Percentiles rank a stretch among this genome's conserved stretches.
Evolutionary conservation across 441 rosid genomes (phyloP).

Genomic region (Euphorbia schlechtendalii): DNA sequence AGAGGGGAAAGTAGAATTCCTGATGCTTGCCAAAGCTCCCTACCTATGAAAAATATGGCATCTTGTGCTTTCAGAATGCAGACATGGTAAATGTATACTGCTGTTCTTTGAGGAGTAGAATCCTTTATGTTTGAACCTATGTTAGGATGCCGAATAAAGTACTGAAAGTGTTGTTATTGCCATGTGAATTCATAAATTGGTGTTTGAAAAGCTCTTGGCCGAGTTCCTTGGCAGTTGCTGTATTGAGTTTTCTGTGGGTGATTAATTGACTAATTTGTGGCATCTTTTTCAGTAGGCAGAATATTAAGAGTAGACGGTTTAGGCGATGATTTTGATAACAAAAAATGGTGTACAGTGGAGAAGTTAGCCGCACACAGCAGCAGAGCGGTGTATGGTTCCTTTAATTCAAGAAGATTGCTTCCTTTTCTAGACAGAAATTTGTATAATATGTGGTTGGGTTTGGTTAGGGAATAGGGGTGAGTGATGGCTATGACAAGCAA

Average conservation of each 20-base stretch:
- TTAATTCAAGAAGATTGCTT: slow-evolving; percentile 12
- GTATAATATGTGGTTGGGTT: slow-evolving; percentile 36
- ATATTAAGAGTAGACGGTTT: slow-evolving; percentile 27
- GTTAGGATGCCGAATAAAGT: neutral
- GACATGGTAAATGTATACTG: too few relatives aligned
- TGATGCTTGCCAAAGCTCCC: neutral
- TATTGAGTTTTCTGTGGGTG: neutral
- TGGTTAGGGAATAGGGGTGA: too few relatives aligned
- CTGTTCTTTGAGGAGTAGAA: too few relatives aligned
- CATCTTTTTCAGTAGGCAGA: slow-evolving; percentile 18
- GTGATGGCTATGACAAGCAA: slow-evolving; percentile 23
- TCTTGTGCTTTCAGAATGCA: neutral
- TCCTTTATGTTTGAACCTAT: neutral
- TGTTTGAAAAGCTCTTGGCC: neutral
- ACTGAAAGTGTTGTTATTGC: too few relatives aligned
- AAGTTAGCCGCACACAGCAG: slow-evolving; percentile 8
- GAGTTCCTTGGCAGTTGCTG: neutral
- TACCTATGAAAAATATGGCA: too few relatives aligned
- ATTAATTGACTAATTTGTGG: neutral
- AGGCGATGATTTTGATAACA: slow-evolving; percentile 20
- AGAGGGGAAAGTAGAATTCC: neutral
- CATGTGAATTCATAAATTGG: too few relatives aligned
- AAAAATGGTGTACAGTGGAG: slow-evolving; percentile 28
- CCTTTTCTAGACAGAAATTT: slow-evolving; percentile 24
- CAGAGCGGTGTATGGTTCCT: slow-evolving; percentile 18